Evolutionary conservation across 2,329 filamentous ascomycete genomes (phyloP), one percentile per base, ranked within the genome.

Genomic region (Fusarium sp.): DNA sequence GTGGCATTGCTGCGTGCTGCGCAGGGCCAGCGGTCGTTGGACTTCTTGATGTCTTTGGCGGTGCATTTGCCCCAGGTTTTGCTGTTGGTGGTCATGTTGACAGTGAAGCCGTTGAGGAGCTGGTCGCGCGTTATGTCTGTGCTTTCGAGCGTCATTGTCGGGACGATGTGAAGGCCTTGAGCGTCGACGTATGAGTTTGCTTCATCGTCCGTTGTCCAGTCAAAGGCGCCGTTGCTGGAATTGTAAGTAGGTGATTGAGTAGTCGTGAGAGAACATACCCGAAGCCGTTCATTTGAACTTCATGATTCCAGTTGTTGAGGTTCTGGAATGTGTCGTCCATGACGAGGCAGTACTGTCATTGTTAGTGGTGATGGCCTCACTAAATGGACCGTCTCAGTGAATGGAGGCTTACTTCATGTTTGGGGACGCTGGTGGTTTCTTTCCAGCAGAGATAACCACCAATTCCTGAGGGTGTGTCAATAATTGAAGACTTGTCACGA

Each of bases 81-180:
- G 12, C 83, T 82, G 61, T 77, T 65, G 11, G 76, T 79, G 20
- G 84, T 86, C 54, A 87, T 77, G 70, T 87, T 87, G 61, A 87
- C 77, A 0, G 79, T 82, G 63, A 82, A 82, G 22, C 80, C 78
- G 36, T 83, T 77, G 24, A 77, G 56, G 15, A 85, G 77, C 47
- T 84, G 79, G 18, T 78, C 79, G 11, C 75, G 68, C 7, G 81
- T 83, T 30, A 77, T 77, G 24, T 68, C 54, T 13, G 75, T 77
- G 61, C 68, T 77, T 45, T 77, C 73, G 28, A 71, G 78, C 1
- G 85, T 87, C 48, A 87, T 76, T 1, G 86, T 88, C 18, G 86
- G 86, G 16, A 86, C 83, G 41, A 88, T 87, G 73, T 87, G 85
- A 31, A 88, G 81, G 13, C 85, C 85, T 45, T 85, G 80, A 2